Percentiles rank a stretch among this genome's conserved stretches.
Conservation (phyloP, 139 green algal species). For the Trebouxia sp. region DNA sequence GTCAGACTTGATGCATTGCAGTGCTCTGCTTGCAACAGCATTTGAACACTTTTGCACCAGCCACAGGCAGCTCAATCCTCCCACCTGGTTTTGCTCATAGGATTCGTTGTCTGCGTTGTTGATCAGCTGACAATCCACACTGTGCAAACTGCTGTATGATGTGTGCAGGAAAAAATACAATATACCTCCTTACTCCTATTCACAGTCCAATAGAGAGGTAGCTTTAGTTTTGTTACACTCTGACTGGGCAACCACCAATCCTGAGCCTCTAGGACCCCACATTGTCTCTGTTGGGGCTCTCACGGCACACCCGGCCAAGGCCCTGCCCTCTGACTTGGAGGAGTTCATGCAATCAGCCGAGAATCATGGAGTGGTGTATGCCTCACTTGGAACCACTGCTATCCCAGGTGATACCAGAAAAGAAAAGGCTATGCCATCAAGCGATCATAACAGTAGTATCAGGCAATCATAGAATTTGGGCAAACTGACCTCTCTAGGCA, state of each 20-base stretch:
- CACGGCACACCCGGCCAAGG: constrained; percentile 9
- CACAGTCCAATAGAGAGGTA: neutral
- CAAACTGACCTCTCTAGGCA: too few relatives aligned
- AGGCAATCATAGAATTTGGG: too few relatives aligned
- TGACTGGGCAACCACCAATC: constrained; percentile 1
- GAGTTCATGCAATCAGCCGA: constrained; percentile 12
- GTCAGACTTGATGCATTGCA: too few relatives aligned
- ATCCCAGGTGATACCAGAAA: neutral
- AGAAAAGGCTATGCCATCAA: too few relatives aligned
- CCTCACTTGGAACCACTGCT: constrained; percentile 24
- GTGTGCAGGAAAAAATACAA: neutral
- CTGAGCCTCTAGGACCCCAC: constrained; percentile 4
- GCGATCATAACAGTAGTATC: too few relatives aligned
- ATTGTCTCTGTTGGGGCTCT: constrained; percentile 10
- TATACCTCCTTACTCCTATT: constrained; percentile 2
- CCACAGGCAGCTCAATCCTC: neutral
- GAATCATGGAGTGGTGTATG: constrained; percentile 26
- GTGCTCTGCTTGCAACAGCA: too few relatives aligned
- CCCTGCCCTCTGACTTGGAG: constrained; percentile 4
- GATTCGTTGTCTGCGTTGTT: neutral
- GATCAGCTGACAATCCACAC: neutral
- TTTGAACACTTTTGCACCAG: too few relatives aligned
- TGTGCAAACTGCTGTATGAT: neutral
- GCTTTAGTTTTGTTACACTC: neutral
- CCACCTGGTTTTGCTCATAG: neutral